Base-by-base conservation (phyloP, 2,329 filamentous ascomycete genomes). In the Pseudogymnoascus sp. region DNA sequence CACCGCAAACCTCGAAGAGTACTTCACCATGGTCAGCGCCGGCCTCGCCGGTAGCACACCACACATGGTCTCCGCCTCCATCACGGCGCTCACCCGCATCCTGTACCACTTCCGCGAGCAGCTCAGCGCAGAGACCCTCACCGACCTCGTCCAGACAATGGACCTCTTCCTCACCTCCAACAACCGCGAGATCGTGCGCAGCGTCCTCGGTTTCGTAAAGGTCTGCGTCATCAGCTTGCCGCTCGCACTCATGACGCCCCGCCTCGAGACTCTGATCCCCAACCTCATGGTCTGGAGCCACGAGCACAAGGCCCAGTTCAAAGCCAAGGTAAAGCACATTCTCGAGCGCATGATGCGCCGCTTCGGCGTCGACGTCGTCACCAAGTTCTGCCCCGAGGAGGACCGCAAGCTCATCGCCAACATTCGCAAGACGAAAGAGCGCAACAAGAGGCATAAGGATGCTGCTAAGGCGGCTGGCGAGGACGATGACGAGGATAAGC, bases 51-150 rank as follows among this genome's bases (percentile, higher is more conserved):
- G 93, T 64, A 90, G 88, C 71, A 93, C 92, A 10, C 93, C 95
- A 34, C 93, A 98, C 79, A 97, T 98, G 92, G 93, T 98, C 67
- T 96, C 92, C 6, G 95, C 95, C 0, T 92, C 91, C n/a, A 93
- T 99, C 74, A 98, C 92, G 0, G 93, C 95, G 13, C 84, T 99
- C 39, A 95, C 92, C 13, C 86, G 95, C n/a, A 87, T 97, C 25
- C 84, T 99, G 31, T 98, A 93, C 77, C 90, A 97, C 73, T 99
- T 96, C 80, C 89, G 91, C 68, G 80, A 84, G 31, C 77, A 83
- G 25, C 80, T 98, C 31, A 85, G 84, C 64, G 78, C 84, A 8
- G 83, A 88, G 67, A 89, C 92, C 2, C 82, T 96, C 45, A 81
- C 85, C 8, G 93, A 98, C 68, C 81, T 99, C 7, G 91, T 99